Evolutionary conservation across 768 basidiomycete species (phyloP).

Genomic region (Porpolomopsis calyptriformis): DNA sequence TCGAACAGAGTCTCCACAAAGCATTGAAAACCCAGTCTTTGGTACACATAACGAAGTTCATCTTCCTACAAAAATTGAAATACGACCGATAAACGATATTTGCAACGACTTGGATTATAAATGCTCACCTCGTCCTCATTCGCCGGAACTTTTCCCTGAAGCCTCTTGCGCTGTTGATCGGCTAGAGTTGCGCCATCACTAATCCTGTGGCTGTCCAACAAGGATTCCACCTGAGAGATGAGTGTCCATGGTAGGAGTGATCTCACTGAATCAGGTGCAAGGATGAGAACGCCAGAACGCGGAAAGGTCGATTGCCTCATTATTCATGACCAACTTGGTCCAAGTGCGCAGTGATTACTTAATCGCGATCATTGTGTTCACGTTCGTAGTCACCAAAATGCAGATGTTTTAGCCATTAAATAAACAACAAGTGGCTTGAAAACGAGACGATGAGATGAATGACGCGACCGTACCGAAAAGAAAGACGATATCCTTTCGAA

Average conservation of each 20-base stretch:
- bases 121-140: constrained; percentile 46
- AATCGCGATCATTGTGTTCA: too few relatives aligned
- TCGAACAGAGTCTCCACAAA: constrained; percentile 74
- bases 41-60: constrained; percentile 69
- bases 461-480: too few relatives aligned
- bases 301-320: constrained; percentile 35
- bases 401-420: too few relatives aligned
- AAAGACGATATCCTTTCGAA: too few relatives aligned
- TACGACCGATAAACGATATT: background rate
- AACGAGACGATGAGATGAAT: too few relatives aligned
- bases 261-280: constrained; percentile 48
- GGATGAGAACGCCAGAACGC: constrained; percentile 57
- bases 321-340: too few relatives aligned
- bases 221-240: constrained; percentile 59
- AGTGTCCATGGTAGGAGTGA: constrained; percentile 63
- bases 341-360: too few relatives aligned
- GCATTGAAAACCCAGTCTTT: constrained; percentile 72
- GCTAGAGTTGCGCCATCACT: constrained; percentile 54
- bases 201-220: constrained; percentile 54
- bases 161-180: constrained; percentile 48
- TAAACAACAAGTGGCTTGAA: too few relatives aligned
- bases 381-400: too few relatives aligned
- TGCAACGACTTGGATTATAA: background rate
- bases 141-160: constrained; percentile 40
- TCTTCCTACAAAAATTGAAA: constrained; percentile 33